A percentile compares a stretch with the other conserved stretches of the same genome.
Evolutionary conservation across 179 eudicot species (phyloP).

Genomic region (Carnegiea gigantea): DNA sequence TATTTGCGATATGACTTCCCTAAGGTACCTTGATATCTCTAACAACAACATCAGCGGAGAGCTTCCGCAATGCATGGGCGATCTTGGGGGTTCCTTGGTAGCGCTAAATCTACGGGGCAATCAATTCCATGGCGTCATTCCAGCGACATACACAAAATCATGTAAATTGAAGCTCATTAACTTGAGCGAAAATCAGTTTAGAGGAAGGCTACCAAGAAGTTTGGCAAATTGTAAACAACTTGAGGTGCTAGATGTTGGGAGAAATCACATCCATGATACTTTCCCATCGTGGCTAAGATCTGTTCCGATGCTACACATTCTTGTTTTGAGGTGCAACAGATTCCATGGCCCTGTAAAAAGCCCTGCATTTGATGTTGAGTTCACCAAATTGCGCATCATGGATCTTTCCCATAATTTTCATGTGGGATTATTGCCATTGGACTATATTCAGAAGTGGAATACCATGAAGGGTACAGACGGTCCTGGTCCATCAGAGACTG

Average conservation of each 20-base stretch:
- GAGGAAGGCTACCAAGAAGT: conserved; percentile 17
- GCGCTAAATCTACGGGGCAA: conserved; percentile 18
- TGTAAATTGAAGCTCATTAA: conserved; percentile 27
- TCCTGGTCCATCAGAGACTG: neutral
- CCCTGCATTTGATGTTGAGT: neutral
- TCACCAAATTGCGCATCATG: conserved; percentile 33
- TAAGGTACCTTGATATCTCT: conserved; percentile 25
- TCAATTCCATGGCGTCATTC: conserved; percentile 19
- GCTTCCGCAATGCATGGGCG: conserved; percentile 23
- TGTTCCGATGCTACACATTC: conserved; percentile 30
- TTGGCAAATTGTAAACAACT: conserved; percentile 4
- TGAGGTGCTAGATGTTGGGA: conserved; percentile 7
- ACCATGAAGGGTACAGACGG: conserved; percentile 22
- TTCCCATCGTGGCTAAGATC: conserved; percentile 30
- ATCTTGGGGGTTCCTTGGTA: conserved; percentile 11
- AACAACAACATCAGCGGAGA: conserved; percentile 28
- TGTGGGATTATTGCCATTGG: conserved; percentile 22
- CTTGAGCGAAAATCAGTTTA: conserved; percentile 21
- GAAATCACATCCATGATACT: neutral
- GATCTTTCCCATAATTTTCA: conserved; percentile 39
- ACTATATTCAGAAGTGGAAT: conserved; percentile 21
- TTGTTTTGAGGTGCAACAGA: conserved; percentile 31
- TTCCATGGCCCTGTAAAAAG: conserved; percentile 27
- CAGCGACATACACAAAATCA: conserved; percentile 6
- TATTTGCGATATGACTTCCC: conserved; percentile 13